A percentile compares a stretch with the other conserved stretches of the same genome.
Conservation (phyloP, 257 asterid genomes). For the Rubia yunnanensis region DNA sequence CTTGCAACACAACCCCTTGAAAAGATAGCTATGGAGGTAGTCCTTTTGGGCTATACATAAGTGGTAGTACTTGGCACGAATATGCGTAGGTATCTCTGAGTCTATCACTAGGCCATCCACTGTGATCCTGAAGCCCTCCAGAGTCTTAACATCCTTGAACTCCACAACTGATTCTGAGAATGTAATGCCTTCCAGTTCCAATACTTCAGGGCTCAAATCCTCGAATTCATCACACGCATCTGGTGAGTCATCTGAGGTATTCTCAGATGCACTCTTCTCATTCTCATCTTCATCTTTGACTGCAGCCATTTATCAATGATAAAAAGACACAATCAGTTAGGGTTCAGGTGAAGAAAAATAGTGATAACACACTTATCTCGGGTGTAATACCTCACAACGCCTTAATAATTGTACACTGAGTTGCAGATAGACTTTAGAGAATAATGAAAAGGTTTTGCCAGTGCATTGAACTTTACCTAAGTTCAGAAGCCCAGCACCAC, state of each 20-base stretch:
- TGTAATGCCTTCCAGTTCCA: slow-evolving; percentile 23
- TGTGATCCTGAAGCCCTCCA: slow-evolving; percentile 40
- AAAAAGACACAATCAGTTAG: background rate
- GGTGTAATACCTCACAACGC: no score
- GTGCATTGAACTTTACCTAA: background rate
- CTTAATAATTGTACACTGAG: no score
- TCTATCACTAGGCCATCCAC: slow-evolving; percentile 41
- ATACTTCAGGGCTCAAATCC: slow-evolving; percentile 17
- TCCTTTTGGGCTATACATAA: slow-evolving; percentile 45
- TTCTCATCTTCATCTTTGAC: background rate
- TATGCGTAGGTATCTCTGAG: slow-evolving; percentile 31
- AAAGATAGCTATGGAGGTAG: slow-evolving; percentile 43
- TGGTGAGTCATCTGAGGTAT: background rate
- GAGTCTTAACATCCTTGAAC: slow-evolving; percentile 34
- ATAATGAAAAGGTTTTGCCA: no score
- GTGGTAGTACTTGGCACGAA: slow-evolving; percentile 35
- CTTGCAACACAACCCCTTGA: slow-evolving; percentile 42
- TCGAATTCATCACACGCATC: slow-evolving; percentile 2
- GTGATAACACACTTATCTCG: no score
- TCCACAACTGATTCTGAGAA: slow-evolving; percentile 17
- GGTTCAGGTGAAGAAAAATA: no score
- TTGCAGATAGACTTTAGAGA: no score
- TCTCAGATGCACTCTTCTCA: slow-evolving; percentile 8
- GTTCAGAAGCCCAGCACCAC: slow-evolving; percentile 28
- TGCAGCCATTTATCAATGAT: background rate